Evolutionary conservation across 768 basidiomycete species (phyloP), one percentile per base, ranked within the genome.

Genomic region (Xanthoconium purpureum): DNA sequence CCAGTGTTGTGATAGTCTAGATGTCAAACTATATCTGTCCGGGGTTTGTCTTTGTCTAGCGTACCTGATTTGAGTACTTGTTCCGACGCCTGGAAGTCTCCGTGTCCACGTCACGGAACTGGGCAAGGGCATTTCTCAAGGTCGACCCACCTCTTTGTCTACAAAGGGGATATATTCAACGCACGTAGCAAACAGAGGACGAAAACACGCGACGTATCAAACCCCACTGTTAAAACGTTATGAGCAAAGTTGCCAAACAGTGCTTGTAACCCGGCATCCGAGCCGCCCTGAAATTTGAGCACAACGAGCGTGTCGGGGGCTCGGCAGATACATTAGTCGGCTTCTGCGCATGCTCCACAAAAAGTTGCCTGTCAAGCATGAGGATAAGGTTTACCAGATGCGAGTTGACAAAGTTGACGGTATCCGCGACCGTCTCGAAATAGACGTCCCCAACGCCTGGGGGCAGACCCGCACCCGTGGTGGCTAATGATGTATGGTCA

Each of bases 401-500:
- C 11, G 77, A 73, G 5, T 75, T 67, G 17, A 71, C 58, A 36
- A 77, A 77, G 15, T 61, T 63, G 8, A 71, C 52, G 1, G 81
- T 78, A 3, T 77, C 73, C 6, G 68, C 74, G 36, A 69, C 46
- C 8, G 64, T 66, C 39, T 58, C 63, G 49, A 78, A 84, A 24
- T 75, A 70, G 38, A 84, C 58, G 56, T 82, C 81, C 14, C 72
- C 79, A 47, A 73, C 75, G 6, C 83, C 83, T 37, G 74, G 71
- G 12, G 70, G 50, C 36, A 71, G 57, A 9, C 82, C 82, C 14
- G 75, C 62, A 0, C 68, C 57, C 11, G 66, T 47, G 8, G 59
- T 61, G 29, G 60, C 73, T 69, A 15, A 15, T 2, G 33, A 45
- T 8, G 18, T 18, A 39, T 18, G 17, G 18, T 59, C 44, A 62